These are phyloP conservation scores for Chlorella sp. DNA, from an alignment of 139 green algal species.

Conservation along the genomic window DNA sequence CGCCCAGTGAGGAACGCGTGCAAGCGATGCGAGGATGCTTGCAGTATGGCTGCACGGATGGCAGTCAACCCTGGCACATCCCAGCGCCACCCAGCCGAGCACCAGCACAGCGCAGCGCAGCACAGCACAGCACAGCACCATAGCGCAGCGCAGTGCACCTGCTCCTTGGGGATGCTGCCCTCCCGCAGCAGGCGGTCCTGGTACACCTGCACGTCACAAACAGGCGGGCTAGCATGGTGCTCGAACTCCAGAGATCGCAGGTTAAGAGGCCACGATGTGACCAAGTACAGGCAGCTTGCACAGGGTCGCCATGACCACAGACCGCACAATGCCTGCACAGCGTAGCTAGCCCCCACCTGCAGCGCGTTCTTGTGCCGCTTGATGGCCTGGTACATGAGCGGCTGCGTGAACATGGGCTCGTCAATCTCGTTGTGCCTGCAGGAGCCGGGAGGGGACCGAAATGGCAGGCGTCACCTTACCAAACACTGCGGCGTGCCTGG, in stretches of 20 bases:
- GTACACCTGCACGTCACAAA: conserved; percentile 69
- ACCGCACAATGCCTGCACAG: not conserved
- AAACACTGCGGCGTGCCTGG: no score
- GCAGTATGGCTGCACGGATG: no score
- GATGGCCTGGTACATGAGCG: conserved; percentile 95
- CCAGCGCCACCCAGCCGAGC: no score
- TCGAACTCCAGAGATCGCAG: not conserved
- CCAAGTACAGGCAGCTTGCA: no score
- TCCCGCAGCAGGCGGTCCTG: conserved; percentile 78
- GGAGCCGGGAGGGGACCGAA: not conserved
- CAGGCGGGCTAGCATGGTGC: not conserved
- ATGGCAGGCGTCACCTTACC: no score
- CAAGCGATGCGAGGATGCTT: no score
- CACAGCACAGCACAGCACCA: not conserved
- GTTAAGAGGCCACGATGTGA: not conserved
- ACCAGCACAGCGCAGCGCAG: not conserved
- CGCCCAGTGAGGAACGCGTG: no score
- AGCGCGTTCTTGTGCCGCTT: conserved; percentile 72
- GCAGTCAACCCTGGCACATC: no score
- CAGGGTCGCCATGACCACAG: no score
- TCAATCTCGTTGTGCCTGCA: conserved; percentile 98
- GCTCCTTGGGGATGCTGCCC: conserved; percentile 70
- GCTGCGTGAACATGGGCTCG: conserved; percentile 99
- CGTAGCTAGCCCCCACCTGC: conserved; percentile 61
- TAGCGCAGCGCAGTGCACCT: conserved; percentile 59